These are phyloP conservation scores for Simmondsia chinensis DNA, from an alignment of 148 eudicot genomes.

Conservation along the genomic window DNA sequence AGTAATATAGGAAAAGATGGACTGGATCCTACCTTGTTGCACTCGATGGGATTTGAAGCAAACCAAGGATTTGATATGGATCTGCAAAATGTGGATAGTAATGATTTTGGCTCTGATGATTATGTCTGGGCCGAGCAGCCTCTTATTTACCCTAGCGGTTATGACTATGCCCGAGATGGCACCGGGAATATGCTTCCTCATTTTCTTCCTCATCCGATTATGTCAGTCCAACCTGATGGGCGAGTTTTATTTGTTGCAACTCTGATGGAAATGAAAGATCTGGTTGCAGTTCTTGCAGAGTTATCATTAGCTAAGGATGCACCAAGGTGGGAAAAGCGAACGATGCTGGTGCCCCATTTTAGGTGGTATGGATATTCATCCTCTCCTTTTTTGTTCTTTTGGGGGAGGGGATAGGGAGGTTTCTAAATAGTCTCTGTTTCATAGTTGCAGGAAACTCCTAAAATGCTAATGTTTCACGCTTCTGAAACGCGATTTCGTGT, in stretches of 20 bases:
- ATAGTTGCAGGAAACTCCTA: too few species aligned
- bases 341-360: constrained; percentile 54
- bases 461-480: too few species aligned
- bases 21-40: constrained; percentile 27
- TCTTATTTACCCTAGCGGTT: constrained; percentile 28
- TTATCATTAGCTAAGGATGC: constrained; percentile 30
- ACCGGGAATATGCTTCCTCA: constrained; percentile 21
- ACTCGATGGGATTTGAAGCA: constrained; percentile 33
- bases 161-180: constrained; percentile 22
- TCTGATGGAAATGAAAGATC: constrained; percentile 37
- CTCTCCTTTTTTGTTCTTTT: not conserved
- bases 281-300: constrained; percentile 35
- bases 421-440: too few species aligned
- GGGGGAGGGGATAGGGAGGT: too few species aligned
- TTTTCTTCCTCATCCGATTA: constrained; percentile 16
- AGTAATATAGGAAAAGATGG: constrained; percentile 25
- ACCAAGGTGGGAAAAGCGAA: constrained; percentile 24
- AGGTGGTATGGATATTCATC: constrained; percentile 32
- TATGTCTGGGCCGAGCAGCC: constrained; percentile 12
- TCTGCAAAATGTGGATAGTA: constrained; percentile 15
- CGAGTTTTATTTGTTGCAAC: constrained; percentile 20
- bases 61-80: constrained; percentile 15
- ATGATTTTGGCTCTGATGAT: constrained; percentile 7
- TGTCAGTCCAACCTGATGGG: constrained; percentile 25
- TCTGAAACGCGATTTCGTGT: too few species aligned